Base-by-base conservation (phyloP, 2,329 filamentous ascomycete species). In the Ramichloridium luteum region DNA sequence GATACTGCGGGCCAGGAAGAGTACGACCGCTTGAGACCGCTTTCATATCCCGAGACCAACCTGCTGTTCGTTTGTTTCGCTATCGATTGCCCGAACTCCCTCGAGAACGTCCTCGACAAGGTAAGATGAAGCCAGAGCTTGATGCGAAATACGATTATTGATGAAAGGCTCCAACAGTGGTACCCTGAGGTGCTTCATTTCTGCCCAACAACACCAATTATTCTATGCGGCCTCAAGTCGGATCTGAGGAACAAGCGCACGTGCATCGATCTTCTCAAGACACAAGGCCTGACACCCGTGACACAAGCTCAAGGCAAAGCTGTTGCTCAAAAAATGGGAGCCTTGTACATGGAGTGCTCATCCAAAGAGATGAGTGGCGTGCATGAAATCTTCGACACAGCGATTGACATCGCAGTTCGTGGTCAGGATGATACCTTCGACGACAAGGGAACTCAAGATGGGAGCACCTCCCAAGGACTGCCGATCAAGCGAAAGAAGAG, bases 21-120 rank as follows among this genome's bases (percentile, higher is more conserved):
- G 63, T 98, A 98, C 58, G 90, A 98, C 67, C 78, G 90, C 49
- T 68, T 98, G 55, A 78, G 90, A 46, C 90, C 90, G 27, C 74
- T 98, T 30, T 96, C 88, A 27, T 98, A 98, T 62, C 90, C 90
- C 3, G 90, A 98, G 62, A 98, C 90, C 9, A 90, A 98, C 58
- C 71, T 98, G 18, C 77, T 98, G 38, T 96, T 98, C 58, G 90
- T 98, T 46, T 98, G 90, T 68, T 98, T 98, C 59, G 90, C 90
- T 44, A 94, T 98, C 53, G 90, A 98, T 62, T 98, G 90, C 59
- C 90, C 90, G 20, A 94, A 93, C 59, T 96, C 88, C 5, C 69
- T 98, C 32, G 90, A 98, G 56, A 98, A 98, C 60, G 88, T 98
- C 37, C 79, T 96, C 66, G 90, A 98, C 65, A 98, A 98, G 79